phyloP scores from a whole-genome alignment of 2,329 filamentous ascomycete genomes.

The Venturia aucupariae region DNA sequence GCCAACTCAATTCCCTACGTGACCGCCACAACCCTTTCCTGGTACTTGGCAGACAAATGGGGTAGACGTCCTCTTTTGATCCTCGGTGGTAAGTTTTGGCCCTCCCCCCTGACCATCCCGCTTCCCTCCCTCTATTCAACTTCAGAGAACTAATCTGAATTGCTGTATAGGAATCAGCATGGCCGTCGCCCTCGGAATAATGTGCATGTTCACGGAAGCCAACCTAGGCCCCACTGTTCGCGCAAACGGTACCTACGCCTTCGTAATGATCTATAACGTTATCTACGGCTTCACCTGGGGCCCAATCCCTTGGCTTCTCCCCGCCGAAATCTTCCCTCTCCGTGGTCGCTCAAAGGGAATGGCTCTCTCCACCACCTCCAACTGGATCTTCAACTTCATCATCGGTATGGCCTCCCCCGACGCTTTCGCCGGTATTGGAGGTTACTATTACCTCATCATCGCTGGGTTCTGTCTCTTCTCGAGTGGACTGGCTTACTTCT shows the following conservation, averaged over 20 bases:
- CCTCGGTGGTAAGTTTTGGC: constrained; percentile 19
- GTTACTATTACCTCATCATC: constrained; percentile 36
- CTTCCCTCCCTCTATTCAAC: not conserved
- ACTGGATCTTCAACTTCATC: constrained; percentile 32
- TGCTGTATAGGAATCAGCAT: constrained; percentile 23
- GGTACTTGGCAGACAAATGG: constrained; percentile 34
- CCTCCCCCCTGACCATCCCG: not conserved
- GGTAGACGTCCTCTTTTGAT: constrained; percentile 32
- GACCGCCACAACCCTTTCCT: constrained; percentile 31
- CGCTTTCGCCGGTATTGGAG: constrained; percentile 33
- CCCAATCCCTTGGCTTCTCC: constrained; percentile 46
- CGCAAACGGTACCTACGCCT: constrained; percentile 31
- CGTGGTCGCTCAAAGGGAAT: constrained; percentile 62
- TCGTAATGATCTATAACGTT: constrained; percentile 61
- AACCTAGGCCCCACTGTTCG: constrained; percentile 22
- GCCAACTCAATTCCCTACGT: constrained; percentile 33
- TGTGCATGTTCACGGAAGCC: constrained; percentile 32
- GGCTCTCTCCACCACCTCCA: constrained; percentile 31
- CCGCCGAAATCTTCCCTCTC: constrained; percentile 64
- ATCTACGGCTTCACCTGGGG: constrained; percentile 58
- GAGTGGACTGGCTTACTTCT: constrained; percentile 29
- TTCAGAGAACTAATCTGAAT: no score
- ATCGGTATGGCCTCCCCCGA: constrained; percentile 29
- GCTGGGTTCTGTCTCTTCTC: constrained; percentile 34
- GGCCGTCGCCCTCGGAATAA: constrained; percentile 27